Evolutionary conservation across 345 rosid species (phyloP).

Genomic region (Trapa incisa): DNA sequence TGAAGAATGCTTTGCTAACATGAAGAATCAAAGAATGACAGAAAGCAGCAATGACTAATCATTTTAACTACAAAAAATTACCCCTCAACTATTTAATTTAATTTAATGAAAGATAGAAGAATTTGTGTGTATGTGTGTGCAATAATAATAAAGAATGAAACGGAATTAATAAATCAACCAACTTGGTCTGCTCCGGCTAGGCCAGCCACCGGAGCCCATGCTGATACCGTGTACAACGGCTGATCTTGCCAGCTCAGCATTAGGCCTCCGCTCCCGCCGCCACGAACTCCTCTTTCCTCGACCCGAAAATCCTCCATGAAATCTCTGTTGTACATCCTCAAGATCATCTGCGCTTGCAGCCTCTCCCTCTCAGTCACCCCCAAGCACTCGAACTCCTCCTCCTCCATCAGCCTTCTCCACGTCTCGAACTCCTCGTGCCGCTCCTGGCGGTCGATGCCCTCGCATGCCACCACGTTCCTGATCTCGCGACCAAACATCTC

Average conservation of each 20-base stretch:
- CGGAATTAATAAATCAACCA: no score
- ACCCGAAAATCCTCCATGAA: not conserved
- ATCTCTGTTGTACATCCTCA: constrained; percentile 54
- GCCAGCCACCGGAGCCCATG: no score
- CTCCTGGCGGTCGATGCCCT: constrained; percentile 74
- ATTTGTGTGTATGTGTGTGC: no score
- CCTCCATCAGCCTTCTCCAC: constrained; percentile 75
- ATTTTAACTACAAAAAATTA: not conserved
- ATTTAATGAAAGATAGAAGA: no score
- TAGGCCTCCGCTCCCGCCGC: no score
- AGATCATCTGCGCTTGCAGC: constrained; percentile 71
- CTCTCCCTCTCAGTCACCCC: constrained; percentile 59
- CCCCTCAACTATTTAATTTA: not conserved
- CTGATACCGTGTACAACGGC: no score
- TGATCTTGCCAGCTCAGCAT: no score
- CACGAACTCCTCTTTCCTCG: no score
- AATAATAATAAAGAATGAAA: no score
- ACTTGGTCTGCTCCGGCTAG: no score
- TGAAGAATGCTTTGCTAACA: not conserved
- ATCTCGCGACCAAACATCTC: constrained; percentile 75
- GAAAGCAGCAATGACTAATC: not conserved
- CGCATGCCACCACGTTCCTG: constrained; percentile 76
- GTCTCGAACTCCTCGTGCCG: constrained; percentile 57
- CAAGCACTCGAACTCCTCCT: constrained; percentile 48
- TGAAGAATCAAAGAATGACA: no score